Base-by-base conservation (phyloP, 805 yeast species). In the Candida anglica region DNA sequence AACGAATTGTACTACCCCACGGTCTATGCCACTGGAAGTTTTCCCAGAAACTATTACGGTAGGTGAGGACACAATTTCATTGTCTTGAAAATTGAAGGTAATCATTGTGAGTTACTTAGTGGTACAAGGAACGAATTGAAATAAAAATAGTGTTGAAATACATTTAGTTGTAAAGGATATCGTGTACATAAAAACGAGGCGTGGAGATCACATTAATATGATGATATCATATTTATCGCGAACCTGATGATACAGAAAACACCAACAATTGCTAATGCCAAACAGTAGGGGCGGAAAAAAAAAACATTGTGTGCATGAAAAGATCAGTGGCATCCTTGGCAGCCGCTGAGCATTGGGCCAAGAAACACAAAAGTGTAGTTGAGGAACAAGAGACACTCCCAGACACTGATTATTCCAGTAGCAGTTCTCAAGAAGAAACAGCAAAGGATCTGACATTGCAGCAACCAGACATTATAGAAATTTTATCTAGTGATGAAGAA, bases 11-110 rank as follows among this genome's bases (percentile, higher is more conserved):
- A 66, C 41, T 3, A 58, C 39, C 0, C 71, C 71, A 3, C 34
- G 37, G 5, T 25, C 20, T 6, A 43, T 9, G 7, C 32, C 34
- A 2, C 44, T 28, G 5, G 49, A 38, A 3, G 60, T 50, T 3
- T 36, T 27, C 0, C 72, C 72, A 14, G 56, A 48, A 3, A 66
- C 50, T 5, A 66, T 59, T 3, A 63, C 61, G 0, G 63, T 47
- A 5, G 71, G 67, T 3, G 69, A 60, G 9, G 68, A 54, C 3
- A 63, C 68, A n/a, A 60, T 60, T 29, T 66, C 73, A 18, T 47
- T 52, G 34, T 58, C 42, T 13, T 32, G 38, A 42, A 54, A 64
- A 37, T 62, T 63, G 48, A 65, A 63, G 7, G 40, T 30, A 14
- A 61, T 48, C 17, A 39, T 36, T 41, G 42, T 43, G 8, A n/a